Percentiles rank a stretch among this genome's conserved stretches.
phyloP scores from a whole-genome alignment of 2,329 filamentous ascomycete species.

The Aspergillus novofumigatus region DNA sequence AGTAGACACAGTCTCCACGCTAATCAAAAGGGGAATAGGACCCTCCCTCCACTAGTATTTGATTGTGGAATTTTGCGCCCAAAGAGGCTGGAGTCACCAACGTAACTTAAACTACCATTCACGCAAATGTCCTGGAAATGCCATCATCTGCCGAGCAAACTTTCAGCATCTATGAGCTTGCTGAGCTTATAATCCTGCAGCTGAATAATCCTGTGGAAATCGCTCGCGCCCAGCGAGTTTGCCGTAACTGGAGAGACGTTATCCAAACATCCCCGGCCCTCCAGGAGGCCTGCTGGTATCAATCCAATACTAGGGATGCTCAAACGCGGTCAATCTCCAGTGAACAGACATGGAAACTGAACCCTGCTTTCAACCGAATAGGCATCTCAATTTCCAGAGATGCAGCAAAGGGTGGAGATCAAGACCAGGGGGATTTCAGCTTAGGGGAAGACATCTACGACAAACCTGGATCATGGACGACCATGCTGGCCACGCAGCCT shows the following conservation, averaged over 20 bases:
- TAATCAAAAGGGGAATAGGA: neutral
- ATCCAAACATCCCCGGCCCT: conserved; percentile 1
- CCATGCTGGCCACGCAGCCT: conserved; percentile 5
- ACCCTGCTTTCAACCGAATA: conserved; percentile 3
- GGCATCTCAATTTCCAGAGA: neutral
- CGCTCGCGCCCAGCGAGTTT: neutral
- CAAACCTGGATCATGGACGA: conserved; percentile 5
- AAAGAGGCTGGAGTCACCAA: neutral
- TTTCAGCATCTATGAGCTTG: conserved; percentile 3
- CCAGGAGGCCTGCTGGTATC: conserved; percentile 2
- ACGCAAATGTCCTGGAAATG: neutral
- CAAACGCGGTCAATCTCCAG: neutral
- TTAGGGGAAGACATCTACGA: conserved; percentile 1
- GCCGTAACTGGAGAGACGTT: conserved; percentile 1
- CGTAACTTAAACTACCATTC: neutral
- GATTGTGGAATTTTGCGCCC: neutral
- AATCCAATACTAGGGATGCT: neutral
- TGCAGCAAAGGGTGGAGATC: neutral
- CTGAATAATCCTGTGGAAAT: conserved; percentile 1
- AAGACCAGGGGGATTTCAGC: neutral
- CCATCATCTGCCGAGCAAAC: neutral
- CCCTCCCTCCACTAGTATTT: neutral
- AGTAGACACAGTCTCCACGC: neutral
- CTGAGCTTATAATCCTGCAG: conserved; percentile 1
- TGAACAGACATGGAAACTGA: neutral